These are phyloP conservation scores for Areca catechu DNA, from an alignment of 176 grass and related monocot genomes.

Conservation along the genomic window DNA sequence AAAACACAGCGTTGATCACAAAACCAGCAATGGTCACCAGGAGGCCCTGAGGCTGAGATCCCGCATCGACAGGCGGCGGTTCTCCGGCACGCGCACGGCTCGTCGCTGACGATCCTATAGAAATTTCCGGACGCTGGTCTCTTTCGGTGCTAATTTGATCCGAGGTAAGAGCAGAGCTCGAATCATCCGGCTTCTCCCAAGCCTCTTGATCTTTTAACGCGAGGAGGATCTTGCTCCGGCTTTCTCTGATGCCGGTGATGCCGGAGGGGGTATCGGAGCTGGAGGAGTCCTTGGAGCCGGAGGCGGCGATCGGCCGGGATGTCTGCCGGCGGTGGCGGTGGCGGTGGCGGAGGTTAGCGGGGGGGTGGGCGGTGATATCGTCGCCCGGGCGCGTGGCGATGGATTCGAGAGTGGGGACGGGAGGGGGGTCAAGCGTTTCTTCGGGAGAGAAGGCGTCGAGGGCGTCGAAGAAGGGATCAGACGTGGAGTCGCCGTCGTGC, in stretches of 20 bases:
- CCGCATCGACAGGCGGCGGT: neutral
- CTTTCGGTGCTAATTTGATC: neutral
- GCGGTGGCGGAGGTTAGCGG: constrained; percentile 18
- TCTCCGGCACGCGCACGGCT: neutral
- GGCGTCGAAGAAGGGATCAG: constrained; percentile 35
- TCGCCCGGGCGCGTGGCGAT: neutral
- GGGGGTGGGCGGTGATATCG: neutral
- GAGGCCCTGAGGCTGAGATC: constrained; percentile 5
- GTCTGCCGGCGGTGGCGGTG: constrained; percentile 1
- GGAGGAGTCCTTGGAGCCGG: constrained; percentile 5
- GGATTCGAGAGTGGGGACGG: neutral
- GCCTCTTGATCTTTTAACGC: neutral
- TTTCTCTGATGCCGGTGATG: neutral
- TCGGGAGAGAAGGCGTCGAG: constrained; percentile 20
- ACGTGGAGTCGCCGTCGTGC: neutral
- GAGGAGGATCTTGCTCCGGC: neutral
- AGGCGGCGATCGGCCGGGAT: neutral
- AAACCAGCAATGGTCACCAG: constrained; percentile 39
- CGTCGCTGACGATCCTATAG: neutral
- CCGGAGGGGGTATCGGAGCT: neutral
- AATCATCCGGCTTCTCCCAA: neutral
- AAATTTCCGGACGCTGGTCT: neutral
- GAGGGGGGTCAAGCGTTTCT: constrained; percentile 20
- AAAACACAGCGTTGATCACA: constrained; percentile 52
- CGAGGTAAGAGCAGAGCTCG: constrained; percentile 1